Conservation (phyloP, 176 grass and related monocot genomes). For the Bolboschoenus planiculmis region DNA sequence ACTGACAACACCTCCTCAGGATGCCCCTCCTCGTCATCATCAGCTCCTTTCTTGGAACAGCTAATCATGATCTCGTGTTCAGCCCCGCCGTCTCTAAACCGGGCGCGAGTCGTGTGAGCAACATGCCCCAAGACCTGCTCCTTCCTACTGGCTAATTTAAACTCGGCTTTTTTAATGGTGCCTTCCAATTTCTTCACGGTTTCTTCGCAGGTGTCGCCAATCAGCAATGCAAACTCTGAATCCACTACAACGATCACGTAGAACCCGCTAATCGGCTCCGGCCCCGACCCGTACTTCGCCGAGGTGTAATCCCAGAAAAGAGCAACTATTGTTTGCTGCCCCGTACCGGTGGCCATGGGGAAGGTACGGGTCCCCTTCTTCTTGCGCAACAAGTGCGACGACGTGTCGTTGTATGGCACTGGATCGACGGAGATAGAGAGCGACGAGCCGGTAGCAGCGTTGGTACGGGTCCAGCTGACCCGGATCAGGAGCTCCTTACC, state of each 20-base stretch:
- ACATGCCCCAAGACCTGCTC: constrained; percentile 56
- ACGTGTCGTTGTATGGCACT: neutral
- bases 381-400: constrained; percentile 37
- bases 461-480: constrained; percentile 46
- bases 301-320: constrained; percentile 76
- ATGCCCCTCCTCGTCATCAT: neutral
- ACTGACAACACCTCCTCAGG: constrained; percentile 54
- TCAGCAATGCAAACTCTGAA: constrained; percentile 52
- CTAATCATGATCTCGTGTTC: constrained; percentile 87
- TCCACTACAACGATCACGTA: constrained; percentile 56
- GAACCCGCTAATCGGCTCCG: constrained; percentile 52
- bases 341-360: neutral
- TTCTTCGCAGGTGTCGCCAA: constrained; percentile 66
- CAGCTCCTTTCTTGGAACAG: constrained; percentile 23
- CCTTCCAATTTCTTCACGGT: constrained; percentile 54
- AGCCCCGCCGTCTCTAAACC: constrained; percentile 47
- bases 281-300: constrained; percentile 32
- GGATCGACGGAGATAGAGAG: constrained; percentile 29
- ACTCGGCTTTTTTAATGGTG: constrained; percentile 27
- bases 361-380: constrained; percentile 41
- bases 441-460: constrained; percentile 29
- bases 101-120: constrained; percentile 35
- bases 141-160: constrained; percentile 26
- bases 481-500: constrained; percentile 32
- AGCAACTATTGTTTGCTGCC: constrained; percentile 16